phyloP scores from a whole-genome alignment of 768 basidiomycete species.

The Lactarius akahatsu region DNA sequence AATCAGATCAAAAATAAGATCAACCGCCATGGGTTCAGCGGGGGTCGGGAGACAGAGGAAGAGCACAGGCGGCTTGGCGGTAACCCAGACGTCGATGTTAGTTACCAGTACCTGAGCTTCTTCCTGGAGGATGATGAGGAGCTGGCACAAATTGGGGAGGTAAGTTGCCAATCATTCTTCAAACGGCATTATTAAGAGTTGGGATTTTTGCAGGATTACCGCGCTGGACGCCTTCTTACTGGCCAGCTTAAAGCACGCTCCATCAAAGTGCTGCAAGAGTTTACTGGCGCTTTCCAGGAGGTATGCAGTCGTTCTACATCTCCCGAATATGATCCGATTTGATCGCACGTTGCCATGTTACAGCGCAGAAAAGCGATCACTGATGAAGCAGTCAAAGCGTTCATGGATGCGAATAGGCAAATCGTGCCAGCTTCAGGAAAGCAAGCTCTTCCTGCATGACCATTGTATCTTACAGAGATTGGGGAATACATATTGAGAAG shows the following conservation, averaged over 20 bases:
- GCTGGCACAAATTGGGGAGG: conserved; percentile 71
- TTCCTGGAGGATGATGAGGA: conserved; percentile 96
- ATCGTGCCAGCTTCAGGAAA: conserved; percentile 62
- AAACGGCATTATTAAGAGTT: background rate
- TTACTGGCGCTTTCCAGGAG: conserved; percentile 85
- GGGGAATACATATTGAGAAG: background rate
- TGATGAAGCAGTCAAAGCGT: conserved; percentile 67
- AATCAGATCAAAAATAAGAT: conserved; percentile 98
- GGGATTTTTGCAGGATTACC: conserved; percentile 69
- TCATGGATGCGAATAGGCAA: conserved; percentile 79
- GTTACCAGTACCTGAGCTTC: conserved; percentile 93
- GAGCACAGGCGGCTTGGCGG: conserved; percentile 88
- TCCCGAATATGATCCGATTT: conserved; percentile 14
- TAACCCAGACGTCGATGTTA: conserved; percentile 91
- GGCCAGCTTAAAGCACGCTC: conserved; percentile 90
- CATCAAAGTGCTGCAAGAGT: conserved; percentile 76
- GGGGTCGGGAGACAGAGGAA: conserved; percentile 94
- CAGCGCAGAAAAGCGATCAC: conserved; percentile 81
- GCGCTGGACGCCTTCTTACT: conserved; percentile 81
- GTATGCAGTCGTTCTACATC: conserved; percentile 39
- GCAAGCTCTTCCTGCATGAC: conserved; percentile 17
- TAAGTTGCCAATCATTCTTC: conserved; percentile 37
- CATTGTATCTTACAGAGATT: background rate
- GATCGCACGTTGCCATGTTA: conserved; percentile 10
- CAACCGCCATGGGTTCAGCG: conserved; percentile 93